Evolutionary conservation across 768 basidiomycete genomes (phyloP).

Genomic region (Podaxis sp.): DNA sequence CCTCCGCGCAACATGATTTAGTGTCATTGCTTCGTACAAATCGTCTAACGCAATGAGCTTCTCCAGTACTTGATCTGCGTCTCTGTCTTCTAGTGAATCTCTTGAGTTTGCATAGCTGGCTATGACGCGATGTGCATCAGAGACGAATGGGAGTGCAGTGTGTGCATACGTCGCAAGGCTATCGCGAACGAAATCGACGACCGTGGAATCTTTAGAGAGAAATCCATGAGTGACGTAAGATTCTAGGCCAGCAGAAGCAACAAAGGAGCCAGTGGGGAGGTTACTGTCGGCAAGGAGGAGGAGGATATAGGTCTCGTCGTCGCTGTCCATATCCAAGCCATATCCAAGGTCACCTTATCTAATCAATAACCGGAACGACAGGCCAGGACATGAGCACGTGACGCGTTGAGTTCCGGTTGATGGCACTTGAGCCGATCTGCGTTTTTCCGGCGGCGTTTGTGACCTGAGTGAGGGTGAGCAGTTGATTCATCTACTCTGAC

Average conservation of each 20-base stretch:
- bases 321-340: constrained; percentile 27
- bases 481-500: background rate
- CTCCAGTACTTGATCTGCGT: constrained; percentile 30
- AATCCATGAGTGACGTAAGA: constrained; percentile 89
- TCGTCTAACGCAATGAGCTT: constrained; percentile 61
- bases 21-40: constrained; percentile 79
- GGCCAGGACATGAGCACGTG: background rate
- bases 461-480: background rate
- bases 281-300: constrained; percentile 88
- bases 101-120: constrained; percentile 19
- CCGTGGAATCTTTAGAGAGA: constrained; percentile 43
- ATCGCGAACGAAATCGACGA: constrained; percentile 63
- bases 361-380: background rate
- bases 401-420: background rate
- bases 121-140: constrained; percentile 59
- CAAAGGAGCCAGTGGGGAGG: constrained; percentile 95
- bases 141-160: constrained; percentile 75
- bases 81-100: constrained; percentile 10
- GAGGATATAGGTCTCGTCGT: constrained; percentile 65
- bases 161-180: constrained; percentile 77
- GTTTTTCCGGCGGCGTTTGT: constrained; percentile 24
- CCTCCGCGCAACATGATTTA: constrained; percentile 86
- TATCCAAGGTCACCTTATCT: background rate
- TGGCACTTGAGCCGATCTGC: background rate
- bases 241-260: constrained; percentile 92